A percentile compares a stretch with the other conserved stretches of the same genome.
Evolutionary conservation across 768 basidiomycete genomes (phyloP).

Genomic region (Boletellus ananas): DNA sequence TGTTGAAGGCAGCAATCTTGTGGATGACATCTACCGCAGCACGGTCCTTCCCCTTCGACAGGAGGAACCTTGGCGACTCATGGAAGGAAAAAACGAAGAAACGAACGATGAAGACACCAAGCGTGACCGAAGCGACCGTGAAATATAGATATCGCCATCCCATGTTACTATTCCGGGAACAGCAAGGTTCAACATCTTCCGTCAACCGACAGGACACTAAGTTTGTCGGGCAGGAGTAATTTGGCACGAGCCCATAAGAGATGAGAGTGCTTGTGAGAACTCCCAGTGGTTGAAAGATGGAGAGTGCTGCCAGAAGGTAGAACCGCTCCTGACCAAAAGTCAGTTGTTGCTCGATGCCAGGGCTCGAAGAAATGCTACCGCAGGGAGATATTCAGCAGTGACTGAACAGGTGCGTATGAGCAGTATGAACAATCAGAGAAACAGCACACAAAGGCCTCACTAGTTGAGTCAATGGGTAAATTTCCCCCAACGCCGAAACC

Average conservation of each 20-base stretch:
- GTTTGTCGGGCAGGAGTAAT: conserved; percentile 9
- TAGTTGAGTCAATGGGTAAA: conserved; percentile 14
- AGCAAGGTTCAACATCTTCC: conserved; percentile 12
- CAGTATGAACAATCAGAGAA: background rate
- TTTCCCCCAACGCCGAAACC: conserved; percentile 16
- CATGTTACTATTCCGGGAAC: conserved; percentile 14
- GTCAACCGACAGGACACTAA: conserved; percentile 13
- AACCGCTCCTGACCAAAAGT: conserved; percentile 6
- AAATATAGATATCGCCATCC: conserved; percentile 19
- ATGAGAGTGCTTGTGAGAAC: background rate
- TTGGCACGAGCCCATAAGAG: conserved; percentile 10
- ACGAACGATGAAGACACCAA: conserved; percentile 12
- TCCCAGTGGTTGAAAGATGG: conserved; percentile 4
- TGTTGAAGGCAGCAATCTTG: conserved; percentile 15
- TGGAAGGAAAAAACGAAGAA: conserved; percentile 16
- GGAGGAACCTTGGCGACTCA: conserved; percentile 14
- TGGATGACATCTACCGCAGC: conserved; percentile 15
- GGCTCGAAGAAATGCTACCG: background rate
- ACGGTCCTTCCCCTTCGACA: conserved; percentile 10
- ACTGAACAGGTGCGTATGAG: conserved; percentile 4
- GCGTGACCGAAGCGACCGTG: conserved; percentile 5
- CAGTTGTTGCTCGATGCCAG: background rate
- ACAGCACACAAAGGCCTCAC: background rate
- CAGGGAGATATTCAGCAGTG: conserved; percentile 12
- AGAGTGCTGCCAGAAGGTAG: conserved; percentile 14